These are phyloP conservation scores for Diplosphaera chodatii DNA, from an alignment of 139 green algal species.

Conservation along the genomic window DNA sequence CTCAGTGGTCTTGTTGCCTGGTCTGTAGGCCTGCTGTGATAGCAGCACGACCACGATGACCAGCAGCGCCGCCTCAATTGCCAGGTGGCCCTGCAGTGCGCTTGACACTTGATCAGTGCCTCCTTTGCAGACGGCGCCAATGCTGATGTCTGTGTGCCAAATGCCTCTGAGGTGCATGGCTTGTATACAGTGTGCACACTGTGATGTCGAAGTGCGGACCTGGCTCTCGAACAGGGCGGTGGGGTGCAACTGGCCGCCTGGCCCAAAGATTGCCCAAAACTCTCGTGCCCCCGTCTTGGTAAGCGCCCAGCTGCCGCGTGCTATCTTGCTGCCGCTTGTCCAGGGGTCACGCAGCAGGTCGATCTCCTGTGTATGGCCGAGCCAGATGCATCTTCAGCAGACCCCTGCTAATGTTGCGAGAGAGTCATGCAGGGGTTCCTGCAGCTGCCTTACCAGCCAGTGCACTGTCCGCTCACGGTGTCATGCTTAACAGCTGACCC, in stretches of 20 bases:
- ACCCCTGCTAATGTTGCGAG: no score
- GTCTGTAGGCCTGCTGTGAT: constrained; percentile 53
- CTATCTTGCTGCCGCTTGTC: neutral
- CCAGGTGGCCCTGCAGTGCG: neutral
- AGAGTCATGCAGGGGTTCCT: no score
- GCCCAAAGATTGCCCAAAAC: constrained; percentile 64
- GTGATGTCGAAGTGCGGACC: neutral
- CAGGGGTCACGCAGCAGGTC: neutral
- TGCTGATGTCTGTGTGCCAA: no score
- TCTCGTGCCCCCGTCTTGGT: constrained; percentile 16
- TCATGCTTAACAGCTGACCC: no score
- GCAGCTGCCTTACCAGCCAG: no score
- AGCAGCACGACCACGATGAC: constrained; percentile 72
- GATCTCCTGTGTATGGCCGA: neutral
- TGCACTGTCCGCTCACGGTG: no score
- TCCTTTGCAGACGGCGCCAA: no score
- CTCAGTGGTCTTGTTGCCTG: constrained; percentile 27
- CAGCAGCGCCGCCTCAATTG: constrained; percentile 61
- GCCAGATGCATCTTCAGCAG: no score
- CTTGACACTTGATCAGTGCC: no score
- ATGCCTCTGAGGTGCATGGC: no score
- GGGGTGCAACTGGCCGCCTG: constrained; percentile 74
- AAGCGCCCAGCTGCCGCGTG: constrained; percentile 3
- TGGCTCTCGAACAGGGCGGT: constrained; percentile 72
- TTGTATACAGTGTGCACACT: no score